phyloP scores from a whole-genome alignment of 1,284 basidiomycete species.

The Bondarzewia mesenterica region DNA sequence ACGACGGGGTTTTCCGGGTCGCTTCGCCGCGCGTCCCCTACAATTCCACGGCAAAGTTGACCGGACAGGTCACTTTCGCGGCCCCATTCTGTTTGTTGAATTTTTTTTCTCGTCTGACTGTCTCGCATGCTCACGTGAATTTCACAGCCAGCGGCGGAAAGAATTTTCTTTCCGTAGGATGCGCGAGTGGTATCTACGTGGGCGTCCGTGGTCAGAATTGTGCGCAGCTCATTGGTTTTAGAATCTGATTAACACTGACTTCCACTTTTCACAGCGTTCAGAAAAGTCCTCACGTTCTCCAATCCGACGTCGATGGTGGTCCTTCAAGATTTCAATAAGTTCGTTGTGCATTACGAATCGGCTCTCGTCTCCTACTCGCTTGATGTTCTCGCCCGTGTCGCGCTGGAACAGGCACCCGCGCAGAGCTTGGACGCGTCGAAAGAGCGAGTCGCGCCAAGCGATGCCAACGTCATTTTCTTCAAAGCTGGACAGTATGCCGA shows the following conservation, averaged over 20 bases:
- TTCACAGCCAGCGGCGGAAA: conserved; percentile 37
- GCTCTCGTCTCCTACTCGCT: conserved; percentile 58
- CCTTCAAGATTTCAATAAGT: conserved; percentile 53
- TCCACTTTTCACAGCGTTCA: conserved; percentile 36
- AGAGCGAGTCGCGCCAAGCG: conserved; percentile 47
- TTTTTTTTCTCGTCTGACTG: background rate
- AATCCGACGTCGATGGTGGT: conserved; percentile 47
- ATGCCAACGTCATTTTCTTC: conserved; percentile 49
- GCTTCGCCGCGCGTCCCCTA: conserved; percentile 24
- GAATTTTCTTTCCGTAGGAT: conserved; percentile 53
- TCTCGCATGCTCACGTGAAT: background rate
- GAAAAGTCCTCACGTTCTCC: conserved; percentile 40
- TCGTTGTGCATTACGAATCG: conserved; percentile 55
- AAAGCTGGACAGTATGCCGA: conserved; percentile 44
- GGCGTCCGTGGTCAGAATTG: conserved; percentile 42
- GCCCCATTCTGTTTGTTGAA: conserved; percentile 51
- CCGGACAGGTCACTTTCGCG: conserved; percentile 51
- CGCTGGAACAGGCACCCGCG: conserved; percentile 34
- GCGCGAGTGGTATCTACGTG: conserved; percentile 58
- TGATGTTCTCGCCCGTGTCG: conserved; percentile 55
- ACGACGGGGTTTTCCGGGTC: conserved; percentile 54
- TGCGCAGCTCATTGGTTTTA: conserved; percentile 19
- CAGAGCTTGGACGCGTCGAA: conserved; percentile 42
- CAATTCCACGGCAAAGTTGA: conserved; percentile 28
- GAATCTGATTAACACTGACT: background rate